Base-by-base conservation (phyloP, 768 basidiomycete genomes). In the Suillus subaureus region DNA sequence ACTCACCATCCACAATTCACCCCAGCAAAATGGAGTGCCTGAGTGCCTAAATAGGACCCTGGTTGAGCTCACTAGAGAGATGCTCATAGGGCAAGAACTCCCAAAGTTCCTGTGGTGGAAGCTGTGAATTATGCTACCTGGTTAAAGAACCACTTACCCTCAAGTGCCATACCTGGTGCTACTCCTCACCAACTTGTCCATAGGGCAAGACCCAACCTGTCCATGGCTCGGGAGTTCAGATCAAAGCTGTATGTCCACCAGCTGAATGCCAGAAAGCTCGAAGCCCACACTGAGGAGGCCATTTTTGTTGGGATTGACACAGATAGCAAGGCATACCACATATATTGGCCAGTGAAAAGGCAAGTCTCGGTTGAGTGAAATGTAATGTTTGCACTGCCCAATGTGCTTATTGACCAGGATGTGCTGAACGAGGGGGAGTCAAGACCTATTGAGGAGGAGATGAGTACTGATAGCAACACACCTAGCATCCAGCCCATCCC, bases 71-170 rank as follows among this genome's bases (percentile, higher is more conserved):
- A 69, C 67, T 0, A 61, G 74, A 0, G 65, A 68, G 1, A 66
- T 78, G 61, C 63, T 79, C 1, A n/a, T 62, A n/a, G 1, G 74
- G 73, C 16, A 57, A 69, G 0, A 60, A 70, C 4, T 61, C 78
- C 71, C 73, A 0, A 60, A 65, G 42, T 63, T 42, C 15, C 64
- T 72, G 18, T 77, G 39, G 71, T n/a, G 11, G 64, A 23, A 47
- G 70, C 35, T 0, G 67, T 78, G 0, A 62, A 60, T 0, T 74
- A 83, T 63, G 76, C 74, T 0, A 70, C 77, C 0, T 83, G 79
- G 73, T 40, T 83, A 35, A 70, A 74, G 61, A 83, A 82, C 63
- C 45, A 74, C n/a, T n/a, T n/a, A n/a, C n/a, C n/a, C n/a, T n/a
- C n/a, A n/a, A n/a, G n/a, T n/a, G n/a, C n/a, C n/a, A n/a, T n/a